Percentiles rank a stretch among this genome's conserved stretches.
Conservation (phyloP, 768 basidiomycete genomes). For the Macrocybe gigantea region DNA sequence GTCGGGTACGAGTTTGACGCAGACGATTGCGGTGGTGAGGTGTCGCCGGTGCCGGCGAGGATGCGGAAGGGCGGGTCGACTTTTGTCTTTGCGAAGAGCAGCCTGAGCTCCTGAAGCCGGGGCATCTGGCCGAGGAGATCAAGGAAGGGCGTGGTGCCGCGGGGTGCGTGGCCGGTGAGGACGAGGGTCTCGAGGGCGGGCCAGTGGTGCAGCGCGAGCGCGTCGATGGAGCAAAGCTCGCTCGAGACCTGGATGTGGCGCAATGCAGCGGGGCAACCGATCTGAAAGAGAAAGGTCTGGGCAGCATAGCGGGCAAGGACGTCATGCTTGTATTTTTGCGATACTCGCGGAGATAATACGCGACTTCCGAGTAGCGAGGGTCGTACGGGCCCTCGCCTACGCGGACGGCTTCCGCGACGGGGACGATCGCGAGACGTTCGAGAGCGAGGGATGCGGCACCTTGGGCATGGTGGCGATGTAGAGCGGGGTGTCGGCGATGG, state of each 20-base stretch:
- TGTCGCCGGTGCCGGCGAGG: constrained; percentile 8
- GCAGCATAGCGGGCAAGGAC: constrained; percentile 24
- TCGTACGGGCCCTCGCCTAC: constrained; percentile 36
- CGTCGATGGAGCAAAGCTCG: constrained; percentile 25
- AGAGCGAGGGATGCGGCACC: constrained; percentile 25
- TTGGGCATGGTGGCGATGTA: constrained; percentile 26
- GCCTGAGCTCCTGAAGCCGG: constrained; percentile 22
- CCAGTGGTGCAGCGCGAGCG: constrained; percentile 26
- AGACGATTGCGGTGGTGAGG: constrained; percentile 6
- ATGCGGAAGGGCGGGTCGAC: constrained; percentile 20
- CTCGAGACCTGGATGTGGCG: constrained; percentile 32
- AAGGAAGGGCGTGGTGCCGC: constrained; percentile 21
- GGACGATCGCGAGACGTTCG: constrained; percentile 27
- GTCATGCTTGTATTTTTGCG: constrained; percentile 31
- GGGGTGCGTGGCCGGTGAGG: constrained; percentile 32
- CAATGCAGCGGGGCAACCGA: constrained; percentile 23
- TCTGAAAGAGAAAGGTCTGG: constrained; percentile 22
- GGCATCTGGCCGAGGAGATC: constrained; percentile 31
- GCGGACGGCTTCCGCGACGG: constrained; percentile 34
- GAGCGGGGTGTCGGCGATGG: constrained; percentile 33
- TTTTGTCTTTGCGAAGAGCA: constrained; percentile 26
- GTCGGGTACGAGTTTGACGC: constrained; percentile 14
- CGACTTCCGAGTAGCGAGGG: constrained; percentile 24
- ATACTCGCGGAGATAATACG: constrained; percentile 33
- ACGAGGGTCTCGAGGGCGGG: constrained; percentile 30